Evolutionary conservation across 129 eudicot species (phyloP), one percentile per base, ranked within the genome.

Genomic region (Flaveria linearis): DNA sequence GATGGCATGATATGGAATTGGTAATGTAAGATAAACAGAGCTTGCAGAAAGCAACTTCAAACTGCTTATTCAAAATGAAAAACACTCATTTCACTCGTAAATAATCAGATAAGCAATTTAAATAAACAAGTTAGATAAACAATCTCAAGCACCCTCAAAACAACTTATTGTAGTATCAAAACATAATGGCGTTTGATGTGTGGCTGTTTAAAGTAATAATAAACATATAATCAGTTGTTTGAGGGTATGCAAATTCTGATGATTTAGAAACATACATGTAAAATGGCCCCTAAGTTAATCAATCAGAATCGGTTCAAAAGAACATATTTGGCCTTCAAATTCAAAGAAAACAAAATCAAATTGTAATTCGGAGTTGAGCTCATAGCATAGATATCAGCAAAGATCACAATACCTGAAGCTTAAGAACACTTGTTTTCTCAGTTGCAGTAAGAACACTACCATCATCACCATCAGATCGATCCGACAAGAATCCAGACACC

Each of bases 401-500:
- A 80, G 26, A 47, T 5, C 1, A 36, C 10, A 60, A 50, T 88
- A 91, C 98, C 98, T 94, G 98, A 72, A 94, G 90, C 81, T 91
- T 94, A 66, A 91, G 85, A 78, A 94, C 97, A 84, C 87, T 94
- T 9, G 97, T 91, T 82, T 84, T 94, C 75, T 87, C 90, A 76
- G 96, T 88, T 73, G 92, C 97, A 69, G 96, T 84, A 41, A 93
- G 87, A 68, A 93, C 81, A 74, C 92, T 78, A 64, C 90, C 86
- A 26, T 76, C 83, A 50, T 86, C 92, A 25, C 84, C 80, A 50
- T 86, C 89, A 33, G 91, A 78, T 45, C 86, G 77, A 49, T 91
- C 96, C 5, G 96, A 90, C 63, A 93, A 76, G 69, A 92, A 90
- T 1, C 94, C 98, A 12, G 98, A 92, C 41, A 90, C 94, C 88